Conservation (phyloP, 2,329 filamentous ascomycete species). For the Colletotrichum truncatum region DNA sequence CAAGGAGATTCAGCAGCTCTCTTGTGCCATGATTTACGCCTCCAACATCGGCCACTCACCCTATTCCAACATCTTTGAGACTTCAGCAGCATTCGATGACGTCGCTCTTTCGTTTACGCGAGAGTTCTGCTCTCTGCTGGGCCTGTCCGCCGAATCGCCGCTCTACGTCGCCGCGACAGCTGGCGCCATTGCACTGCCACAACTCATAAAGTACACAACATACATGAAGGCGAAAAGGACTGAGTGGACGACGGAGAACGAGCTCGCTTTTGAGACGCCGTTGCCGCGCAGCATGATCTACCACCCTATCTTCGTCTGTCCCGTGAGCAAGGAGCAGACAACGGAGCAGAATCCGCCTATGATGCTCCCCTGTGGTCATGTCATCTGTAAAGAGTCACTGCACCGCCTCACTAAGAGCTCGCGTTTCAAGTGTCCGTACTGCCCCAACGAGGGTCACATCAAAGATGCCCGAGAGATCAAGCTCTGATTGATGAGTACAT, state of each 20-base stretch:
- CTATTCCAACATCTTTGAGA: constrained; percentile 82
- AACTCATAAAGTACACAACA: constrained; percentile 85
- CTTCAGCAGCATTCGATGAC: constrained; percentile 80
- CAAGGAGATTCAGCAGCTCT: constrained; percentile 82
- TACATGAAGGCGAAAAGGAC: constrained; percentile 91
- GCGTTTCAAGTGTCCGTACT: constrained; percentile 96
- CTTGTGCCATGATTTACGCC: constrained; percentile 81
- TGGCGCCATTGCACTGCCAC: constrained; percentile 89
- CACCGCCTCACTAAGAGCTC: constrained; percentile 80
- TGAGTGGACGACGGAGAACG: constrained; percentile 92
- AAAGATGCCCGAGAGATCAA: constrained; percentile 80
- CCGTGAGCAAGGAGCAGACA: constrained; percentile 95
- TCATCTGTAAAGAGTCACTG: constrained; percentile 86
- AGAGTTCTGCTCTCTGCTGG: constrained; percentile 93
- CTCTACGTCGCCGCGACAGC: constrained; percentile 94
- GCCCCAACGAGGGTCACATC: constrained; percentile 82
- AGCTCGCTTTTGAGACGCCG: constrained; percentile 82
- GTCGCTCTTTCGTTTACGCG: constrained; percentile 88
- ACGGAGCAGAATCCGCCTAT: constrained; percentile 94
- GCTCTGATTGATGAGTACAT: constrained; percentile 51
- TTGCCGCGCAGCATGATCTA: constrained; percentile 73
- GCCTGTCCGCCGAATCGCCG: constrained; percentile 89
- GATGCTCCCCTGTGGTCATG: constrained; percentile 96
- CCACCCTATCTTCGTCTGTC: constrained; percentile 97
- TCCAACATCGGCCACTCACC: constrained; percentile 80